Conservation (phyloP, 225 moss, liverwort and hornwort genomes). For the Straminergon stramineum region DNA sequence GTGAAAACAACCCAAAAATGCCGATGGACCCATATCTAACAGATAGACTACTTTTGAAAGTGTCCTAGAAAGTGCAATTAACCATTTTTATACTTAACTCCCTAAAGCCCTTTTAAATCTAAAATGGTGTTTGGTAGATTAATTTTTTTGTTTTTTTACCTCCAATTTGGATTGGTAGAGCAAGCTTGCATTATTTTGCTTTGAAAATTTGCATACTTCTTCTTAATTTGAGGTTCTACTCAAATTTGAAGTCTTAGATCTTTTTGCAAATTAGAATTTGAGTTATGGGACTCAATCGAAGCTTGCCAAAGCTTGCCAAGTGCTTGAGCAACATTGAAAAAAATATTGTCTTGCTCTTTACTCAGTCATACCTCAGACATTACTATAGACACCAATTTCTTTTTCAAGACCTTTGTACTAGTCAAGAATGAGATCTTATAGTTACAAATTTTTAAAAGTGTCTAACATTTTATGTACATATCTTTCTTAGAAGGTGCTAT, state of each 20-base stretch:
- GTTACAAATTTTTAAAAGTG: not conserved
- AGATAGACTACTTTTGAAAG: too few species aligned
- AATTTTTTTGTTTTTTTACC: not conserved
- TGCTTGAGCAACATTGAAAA: not conserved
- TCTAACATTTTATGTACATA: not conserved
- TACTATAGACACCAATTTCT: too few species aligned
- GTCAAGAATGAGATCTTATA: not conserved
- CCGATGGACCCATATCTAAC: fast-evolving
- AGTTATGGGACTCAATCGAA: too few species aligned
- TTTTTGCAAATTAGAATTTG: not conserved
- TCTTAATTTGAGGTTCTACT: not conserved
- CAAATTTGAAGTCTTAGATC: not conserved
- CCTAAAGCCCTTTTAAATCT: not conserved
- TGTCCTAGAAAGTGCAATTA: fast-evolving
- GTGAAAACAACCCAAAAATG: not conserved
- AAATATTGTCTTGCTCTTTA: not conserved
- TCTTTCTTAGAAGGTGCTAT: not conserved
- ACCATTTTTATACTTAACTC: fast-evolving
- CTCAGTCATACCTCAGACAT: not conserved
- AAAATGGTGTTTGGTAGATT: not conserved
- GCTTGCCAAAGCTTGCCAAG: not conserved
- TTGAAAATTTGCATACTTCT: not conserved
- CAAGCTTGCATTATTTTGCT: not conserved
- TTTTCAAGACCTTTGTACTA: not conserved
- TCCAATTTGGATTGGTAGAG: not conserved